These are phyloP conservation scores for Chaetomiaceae sp. DNA, from an alignment of 2,329 filamentous ascomycete species.

Conservation along the genomic window DNA sequence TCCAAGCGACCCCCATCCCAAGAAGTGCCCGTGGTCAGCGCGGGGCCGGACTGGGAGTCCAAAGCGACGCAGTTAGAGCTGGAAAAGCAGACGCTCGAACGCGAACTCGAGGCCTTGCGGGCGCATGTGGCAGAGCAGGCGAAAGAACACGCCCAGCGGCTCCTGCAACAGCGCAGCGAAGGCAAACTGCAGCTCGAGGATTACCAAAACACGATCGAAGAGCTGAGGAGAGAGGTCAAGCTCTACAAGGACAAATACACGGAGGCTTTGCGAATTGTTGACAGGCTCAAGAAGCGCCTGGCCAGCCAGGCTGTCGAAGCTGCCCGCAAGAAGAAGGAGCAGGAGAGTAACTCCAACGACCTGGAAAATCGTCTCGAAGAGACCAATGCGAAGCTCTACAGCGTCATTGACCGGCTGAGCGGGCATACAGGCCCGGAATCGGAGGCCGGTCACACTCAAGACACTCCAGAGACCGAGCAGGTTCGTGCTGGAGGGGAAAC, in stretches of 20 bases:
- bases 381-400: not conserved
- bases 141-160: not conserved
- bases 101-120: not conserved
- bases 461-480: not conserved
- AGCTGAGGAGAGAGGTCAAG: not conserved
- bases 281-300: constrained; percentile 1
- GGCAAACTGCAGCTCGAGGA: not conserved
- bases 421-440: not conserved
- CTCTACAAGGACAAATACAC: not conserved
- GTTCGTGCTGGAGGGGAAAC: not conserved
- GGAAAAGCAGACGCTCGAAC: not conserved
- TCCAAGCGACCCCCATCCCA: not conserved
- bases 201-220: not conserved
- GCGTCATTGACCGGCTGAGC: not conserved
- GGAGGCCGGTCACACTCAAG: not conserved
- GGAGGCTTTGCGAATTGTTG: not conserved
- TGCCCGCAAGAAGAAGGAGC: not conserved
- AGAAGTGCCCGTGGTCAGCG: not conserved
- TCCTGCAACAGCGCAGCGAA: not conserved
- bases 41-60: not conserved
- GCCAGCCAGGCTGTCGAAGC: not conserved
- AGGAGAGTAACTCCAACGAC: not conserved
- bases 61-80: not conserved
- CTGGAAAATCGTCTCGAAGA: not conserved
- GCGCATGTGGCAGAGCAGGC: not conserved